Base-by-base conservation (phyloP, 331 rosid species). In the Rosa hybrid region DNA sequence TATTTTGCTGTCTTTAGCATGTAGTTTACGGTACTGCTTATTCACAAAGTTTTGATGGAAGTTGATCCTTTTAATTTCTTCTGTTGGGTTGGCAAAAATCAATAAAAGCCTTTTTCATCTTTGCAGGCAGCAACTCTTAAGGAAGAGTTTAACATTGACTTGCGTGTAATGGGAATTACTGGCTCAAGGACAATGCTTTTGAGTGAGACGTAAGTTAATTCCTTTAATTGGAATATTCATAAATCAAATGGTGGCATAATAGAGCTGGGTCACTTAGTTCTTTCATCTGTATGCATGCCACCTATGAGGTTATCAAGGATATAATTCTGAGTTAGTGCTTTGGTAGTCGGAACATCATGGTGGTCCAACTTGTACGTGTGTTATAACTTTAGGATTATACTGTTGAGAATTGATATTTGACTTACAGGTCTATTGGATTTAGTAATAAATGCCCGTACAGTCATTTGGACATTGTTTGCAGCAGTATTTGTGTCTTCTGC, bases 141-240 rank as follows among this genome's bases (percentile, higher is more conserved):
- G 89, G 98, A 94, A 89, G 92, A 94, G 67, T 92, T 92, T 57
- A 94, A 94, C 88, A 94, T 94, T 80, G 98, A 94, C 84, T 83
- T 94, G 81, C 98, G 97, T 79, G 98, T 94, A 48, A 73, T 92
- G 93, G 98, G 97, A 86, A 94, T 94, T 76, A 88, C 86, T 79
- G 84, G 96, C 71, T 89, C 96, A 78, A 83, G 81, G 76, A 87
- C 85, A 76, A 94, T 94, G 98, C 89, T 92, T 82, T 86, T 94
- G 73, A 88, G 91, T 76, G 93, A 94, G 50, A 21, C 12, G 98
- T 94, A 90, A 94, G 97, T 91, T 75, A 44, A 77, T 81, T 65
- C 3, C n/a, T 50, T 77, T 68, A 34, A 46, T 48, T 74, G 51
- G 60, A 63, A 46, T 68, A 23, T 77, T 80, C 41, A 63, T 23